phyloP scores from a whole-genome alignment of 805 yeast species.

The Kregervanrija fluxuum region DNA sequence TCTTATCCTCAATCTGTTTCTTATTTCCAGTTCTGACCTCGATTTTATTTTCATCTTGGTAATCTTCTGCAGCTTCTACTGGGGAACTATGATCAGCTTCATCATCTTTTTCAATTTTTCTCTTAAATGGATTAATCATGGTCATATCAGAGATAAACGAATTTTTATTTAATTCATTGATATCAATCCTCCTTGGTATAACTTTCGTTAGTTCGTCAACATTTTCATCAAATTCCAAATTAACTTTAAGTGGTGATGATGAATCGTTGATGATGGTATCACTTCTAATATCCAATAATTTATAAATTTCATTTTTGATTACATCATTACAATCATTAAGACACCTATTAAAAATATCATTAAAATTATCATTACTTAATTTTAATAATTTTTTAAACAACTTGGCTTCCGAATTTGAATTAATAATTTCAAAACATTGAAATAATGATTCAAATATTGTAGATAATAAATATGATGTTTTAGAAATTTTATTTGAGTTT shows the following conservation, averaged over 20 bases:
- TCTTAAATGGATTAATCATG: slow-evolving; percentile 27
- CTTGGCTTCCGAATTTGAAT: slow-evolving; percentile 6
- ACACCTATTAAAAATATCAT: slow-evolving; percentile 14
- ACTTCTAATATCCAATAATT: neutral
- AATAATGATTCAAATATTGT: slow-evolving; percentile 19
- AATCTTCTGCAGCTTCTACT: too few relatives aligned
- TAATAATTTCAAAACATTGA: slow-evolving; percentile 16
- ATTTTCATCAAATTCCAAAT: slow-evolving; percentile 10
- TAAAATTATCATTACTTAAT: slow-evolving; percentile 7
- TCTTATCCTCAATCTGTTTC: neutral
- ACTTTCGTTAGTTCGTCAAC: slow-evolving; percentile 26
- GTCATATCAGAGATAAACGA: slow-evolving; percentile 28
- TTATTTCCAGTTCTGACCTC: neutral
- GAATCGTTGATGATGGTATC: neutral
- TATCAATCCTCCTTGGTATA: slow-evolving; percentile 13
- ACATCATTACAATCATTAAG: slow-evolving; percentile 9
- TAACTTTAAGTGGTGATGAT: slow-evolving; percentile 4
- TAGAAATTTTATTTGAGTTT: slow-evolving; percentile 1
- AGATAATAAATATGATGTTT: slow-evolving; percentile 16
- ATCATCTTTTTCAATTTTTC: slow-evolving; percentile 1
- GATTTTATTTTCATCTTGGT: too few relatives aligned
- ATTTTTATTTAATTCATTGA: slow-evolving; percentile 8
- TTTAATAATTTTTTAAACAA: slow-evolving; percentile 11
- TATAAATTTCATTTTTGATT: slow-evolving; percentile 9
- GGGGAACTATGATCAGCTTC: neutral